Percentiles rank a stretch among this genome's conserved stretches.
Conservation (phyloP, 345 rosid genomes). For the Excoecaria agallocha region DNA sequence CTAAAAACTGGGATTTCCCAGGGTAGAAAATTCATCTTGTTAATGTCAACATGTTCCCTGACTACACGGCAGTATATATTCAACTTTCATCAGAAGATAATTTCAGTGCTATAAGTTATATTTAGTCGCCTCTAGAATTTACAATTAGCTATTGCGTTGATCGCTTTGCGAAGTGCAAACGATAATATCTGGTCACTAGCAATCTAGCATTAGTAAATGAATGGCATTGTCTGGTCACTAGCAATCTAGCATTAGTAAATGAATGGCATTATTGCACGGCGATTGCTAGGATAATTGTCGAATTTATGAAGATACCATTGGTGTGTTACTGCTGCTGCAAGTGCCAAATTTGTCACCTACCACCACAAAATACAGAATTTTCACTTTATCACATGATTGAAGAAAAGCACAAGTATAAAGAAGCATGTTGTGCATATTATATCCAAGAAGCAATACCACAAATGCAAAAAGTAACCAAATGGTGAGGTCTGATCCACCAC, state of each 20-base stretch:
- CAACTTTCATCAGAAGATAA: too few species aligned
- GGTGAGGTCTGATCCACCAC: conserved; percentile 67
- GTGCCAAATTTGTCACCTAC: conserved; percentile 62
- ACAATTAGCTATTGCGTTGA: not conserved
- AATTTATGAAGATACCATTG: conserved; percentile 63
- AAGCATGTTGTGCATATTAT: not conserved
- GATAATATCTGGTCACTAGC: too few species aligned
- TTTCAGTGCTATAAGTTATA: too few species aligned
- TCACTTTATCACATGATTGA: not conserved
- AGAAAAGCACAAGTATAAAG: not conserved
- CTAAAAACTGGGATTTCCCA: too few species aligned
- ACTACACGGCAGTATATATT: too few species aligned
- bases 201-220: too few species aligned
- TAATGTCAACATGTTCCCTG: too few species aligned
- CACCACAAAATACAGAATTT: conserved; percentile 10
- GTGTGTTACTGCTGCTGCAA: conserved; percentile 71
- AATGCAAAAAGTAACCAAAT: conserved; percentile 60
- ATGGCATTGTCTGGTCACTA: too few species aligned
- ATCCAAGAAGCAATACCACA: conserved; percentile 42
- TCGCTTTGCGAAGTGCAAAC: too few species aligned
- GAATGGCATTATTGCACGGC: conserved; percentile 51
- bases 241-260: too few species aligned
- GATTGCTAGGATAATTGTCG: conserved; percentile 54
- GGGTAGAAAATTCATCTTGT: too few species aligned
- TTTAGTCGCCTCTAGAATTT: not conserved